Percentiles rank a stretch among this genome's conserved stretches.
Evolutionary conservation across 208 protist species (phyloP).

Genomic region (Trypanosoma caninum): DNA sequence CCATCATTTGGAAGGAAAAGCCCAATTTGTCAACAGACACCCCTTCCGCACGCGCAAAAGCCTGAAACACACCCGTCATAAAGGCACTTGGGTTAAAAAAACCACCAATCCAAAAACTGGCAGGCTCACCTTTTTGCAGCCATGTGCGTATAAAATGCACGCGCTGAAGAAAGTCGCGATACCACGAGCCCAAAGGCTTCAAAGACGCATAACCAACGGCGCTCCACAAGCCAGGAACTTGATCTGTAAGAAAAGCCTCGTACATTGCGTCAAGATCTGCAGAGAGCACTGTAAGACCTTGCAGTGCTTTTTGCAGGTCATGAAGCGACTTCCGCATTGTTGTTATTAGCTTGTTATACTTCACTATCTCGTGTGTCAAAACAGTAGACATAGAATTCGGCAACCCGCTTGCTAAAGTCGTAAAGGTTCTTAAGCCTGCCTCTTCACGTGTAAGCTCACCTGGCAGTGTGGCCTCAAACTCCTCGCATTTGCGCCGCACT

Average conservation of each 20-base stretch:
- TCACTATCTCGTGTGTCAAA: constrained; percentile 94
- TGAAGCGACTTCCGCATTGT: constrained; percentile 82
- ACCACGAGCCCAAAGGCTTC: constrained; percentile 96
- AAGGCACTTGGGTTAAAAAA: constrained; percentile 99
- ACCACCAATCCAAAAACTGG: constrained; percentile 93
- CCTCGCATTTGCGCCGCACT: constrained; percentile 88
- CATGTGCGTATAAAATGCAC: constrained; percentile 94
- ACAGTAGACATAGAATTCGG: constrained; percentile 96
- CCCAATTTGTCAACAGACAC: constrained; percentile 96
- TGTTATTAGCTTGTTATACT: constrained; percentile 96
- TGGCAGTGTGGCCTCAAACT: constrained; percentile 85
- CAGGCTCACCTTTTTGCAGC: constrained; percentile 92
- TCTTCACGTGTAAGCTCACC: constrained; percentile 61
- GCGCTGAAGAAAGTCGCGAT: constrained; percentile 93
- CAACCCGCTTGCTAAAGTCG: constrained; percentile 85
- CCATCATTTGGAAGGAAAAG: constrained; percentile 91
- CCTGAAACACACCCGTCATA: constrained; percentile 96
- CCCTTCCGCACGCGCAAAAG: constrained; percentile 93
- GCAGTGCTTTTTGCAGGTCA: constrained; percentile 94
- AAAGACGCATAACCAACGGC: constrained; percentile 94
- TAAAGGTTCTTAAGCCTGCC: constrained; percentile 88
- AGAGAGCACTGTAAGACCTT: constrained; percentile 97
- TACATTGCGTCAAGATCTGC: constrained; percentile 95
- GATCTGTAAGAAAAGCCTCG: constrained; percentile 91
- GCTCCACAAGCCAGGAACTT: constrained; percentile 94